These are phyloP conservation scores for Sporothrix brunneoviolacea DNA, from an alignment of 2,329 filamentous ascomycete genomes.

Conservation along the genomic window DNA sequence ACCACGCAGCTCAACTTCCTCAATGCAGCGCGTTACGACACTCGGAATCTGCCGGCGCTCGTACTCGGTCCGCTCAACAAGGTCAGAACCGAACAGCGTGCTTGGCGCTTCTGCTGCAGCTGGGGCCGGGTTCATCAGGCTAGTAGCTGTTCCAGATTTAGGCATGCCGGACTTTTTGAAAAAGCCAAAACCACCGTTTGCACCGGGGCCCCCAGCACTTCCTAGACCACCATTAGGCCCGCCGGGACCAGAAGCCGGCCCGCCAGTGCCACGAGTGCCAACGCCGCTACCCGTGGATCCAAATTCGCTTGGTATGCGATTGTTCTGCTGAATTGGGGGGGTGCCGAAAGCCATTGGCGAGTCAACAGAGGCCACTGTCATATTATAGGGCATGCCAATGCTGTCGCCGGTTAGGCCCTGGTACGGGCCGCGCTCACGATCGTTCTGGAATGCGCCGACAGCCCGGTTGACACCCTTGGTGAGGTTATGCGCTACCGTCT, in stretches of 20 bases:
- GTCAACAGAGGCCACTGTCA: conserved; percentile 53
- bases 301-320: background rate
- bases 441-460: conserved; percentile 65
- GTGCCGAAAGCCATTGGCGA: conserved; percentile 30
- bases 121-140: conserved; percentile 29
- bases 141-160: conserved; percentile 43
- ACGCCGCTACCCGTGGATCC: conserved; percentile 2
- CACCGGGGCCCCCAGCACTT: conserved; percentile 24
- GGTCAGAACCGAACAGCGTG: conserved; percentile 79
- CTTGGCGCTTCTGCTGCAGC: conserved; percentile 45
- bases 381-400: conserved; percentile 65
- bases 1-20: conserved; percentile 90
- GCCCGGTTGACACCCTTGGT: conserved; percentile 91
- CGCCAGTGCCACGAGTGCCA: conserved; percentile 6
- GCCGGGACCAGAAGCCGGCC: conserved; percentile 1
- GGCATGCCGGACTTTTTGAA: conserved; percentile 53
- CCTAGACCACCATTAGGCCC: conserved; percentile 14
- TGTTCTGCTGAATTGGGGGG: conserved; percentile 26
- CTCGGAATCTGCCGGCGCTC: conserved; percentile 85
- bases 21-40: conserved; percentile 88
- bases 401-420: conserved; percentile 53
- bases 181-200: conserved; percentile 58
- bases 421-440: conserved; percentile 43
- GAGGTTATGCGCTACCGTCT: conserved; percentile 88
- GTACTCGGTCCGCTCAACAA: conserved; percentile 76